Percentiles rank a stretch among this genome's conserved stretches.
These are phyloP conservation scores for Exophiala dermatitidis DNA, from an alignment of 2,329 filamentous ascomycete genomes.

Conservation along the genomic window DNA sequence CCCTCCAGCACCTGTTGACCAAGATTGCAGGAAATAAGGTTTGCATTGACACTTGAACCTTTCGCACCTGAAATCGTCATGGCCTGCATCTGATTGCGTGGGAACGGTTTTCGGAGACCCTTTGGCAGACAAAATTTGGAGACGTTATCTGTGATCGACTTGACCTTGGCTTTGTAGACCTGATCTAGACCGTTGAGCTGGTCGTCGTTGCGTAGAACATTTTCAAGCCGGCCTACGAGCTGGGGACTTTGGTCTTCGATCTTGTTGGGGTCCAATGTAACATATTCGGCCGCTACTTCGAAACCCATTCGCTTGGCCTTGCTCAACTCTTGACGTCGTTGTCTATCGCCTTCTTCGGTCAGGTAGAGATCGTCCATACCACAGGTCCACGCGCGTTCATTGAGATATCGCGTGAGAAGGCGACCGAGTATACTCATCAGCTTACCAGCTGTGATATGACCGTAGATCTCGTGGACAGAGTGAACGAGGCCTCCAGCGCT, in stretches of 20 bases:
- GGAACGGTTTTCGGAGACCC: conserved; percentile 84
- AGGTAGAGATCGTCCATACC: conserved; percentile 93
- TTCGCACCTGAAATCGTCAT: conserved; percentile 98
- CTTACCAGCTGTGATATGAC: conserved; percentile 76
- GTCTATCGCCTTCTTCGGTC: conserved; percentile 67
- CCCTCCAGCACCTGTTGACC: conserved; percentile 96
- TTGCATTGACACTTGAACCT: conserved; percentile 86
- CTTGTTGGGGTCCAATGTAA: conserved; percentile 64
- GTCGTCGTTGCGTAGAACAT: conserved; percentile 79
- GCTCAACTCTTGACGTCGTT: conserved; percentile 60
- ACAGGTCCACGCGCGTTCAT: conserved; percentile 93
- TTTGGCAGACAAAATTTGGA: conserved; percentile 71
- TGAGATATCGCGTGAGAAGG: conserved; percentile 78
- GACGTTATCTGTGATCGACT: conserved; percentile 66
- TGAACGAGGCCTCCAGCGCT: conserved; percentile 82
- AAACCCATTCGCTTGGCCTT: conserved; percentile 64
- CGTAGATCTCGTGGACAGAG: conserved; percentile 87
- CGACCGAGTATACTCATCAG: conserved; percentile 83
- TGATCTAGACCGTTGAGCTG: conserved; percentile 89
- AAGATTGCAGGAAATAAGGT: conserved; percentile 93
- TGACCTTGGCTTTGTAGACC: conserved; percentile 66
- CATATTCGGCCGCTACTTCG: conserved; percentile 77
- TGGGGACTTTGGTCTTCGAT: conserved; percentile 60
- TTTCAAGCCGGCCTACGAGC: conserved; percentile 71
- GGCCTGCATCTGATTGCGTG: conserved; percentile 95